Evolutionary conservation across 1,139 yeast species (phyloP), one percentile per base, ranked within the genome.

Genomic region (Yamadazyma pseudoaaseri): DNA sequence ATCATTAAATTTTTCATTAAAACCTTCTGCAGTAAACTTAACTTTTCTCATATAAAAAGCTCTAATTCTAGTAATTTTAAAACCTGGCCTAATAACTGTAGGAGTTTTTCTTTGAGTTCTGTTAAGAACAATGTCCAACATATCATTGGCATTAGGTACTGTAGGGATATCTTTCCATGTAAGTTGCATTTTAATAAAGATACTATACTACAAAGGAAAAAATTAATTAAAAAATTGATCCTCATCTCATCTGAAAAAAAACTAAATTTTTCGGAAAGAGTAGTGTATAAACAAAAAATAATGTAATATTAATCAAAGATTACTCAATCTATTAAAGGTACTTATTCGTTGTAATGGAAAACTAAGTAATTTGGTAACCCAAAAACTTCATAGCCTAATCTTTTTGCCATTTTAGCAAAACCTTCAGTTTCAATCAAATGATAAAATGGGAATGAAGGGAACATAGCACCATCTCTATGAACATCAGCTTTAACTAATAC

Each of bases 21-120:
- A 94, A 16, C 98, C 97, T 59, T 92, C 98, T 39, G 95, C 86
- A 9, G 98, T 92, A 59, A 79, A 92, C 56, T 86, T 85, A 43
- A 92, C 98, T 60, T 92, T 92, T 70, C 98, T 79, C 97, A 92
- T 92, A 65, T 92, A 92, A 55, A 92, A 92, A n/a, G 96, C 87
- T 51, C 98, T 76, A 55, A 92, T 92, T 73, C 98, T 87, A 51
- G 94, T 84, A 62, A 92, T 92, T 58, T 86, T 84, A 72, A 90
- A 94, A 41, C 98, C 98, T 6, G 96, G 87, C 60, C 98, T 82
- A 49, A 92, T 86, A 41, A 94, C 97, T 9, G 98, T 92, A 33
- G 98, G 98, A 3, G 98, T 92, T 66, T 92, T 92, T 68, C 99
- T 80, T 70, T 92, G 99, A 2, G 99, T 92, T 58, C 97, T 78